Conservation (phyloP, 495 filamentous ascomycete species). For the Aspergillus bridgeri region DNA sequence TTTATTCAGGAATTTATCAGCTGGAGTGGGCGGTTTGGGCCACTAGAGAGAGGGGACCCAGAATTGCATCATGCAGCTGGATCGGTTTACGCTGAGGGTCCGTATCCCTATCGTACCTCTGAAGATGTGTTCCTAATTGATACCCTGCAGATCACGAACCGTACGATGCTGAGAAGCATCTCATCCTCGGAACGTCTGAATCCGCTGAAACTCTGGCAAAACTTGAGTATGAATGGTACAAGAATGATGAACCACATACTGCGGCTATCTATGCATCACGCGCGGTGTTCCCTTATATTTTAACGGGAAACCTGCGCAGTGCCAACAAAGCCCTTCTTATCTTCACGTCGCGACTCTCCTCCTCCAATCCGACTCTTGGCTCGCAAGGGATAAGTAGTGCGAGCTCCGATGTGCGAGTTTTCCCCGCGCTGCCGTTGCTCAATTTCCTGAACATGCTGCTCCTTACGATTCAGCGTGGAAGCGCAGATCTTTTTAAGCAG, state of each 20-base stretch:
- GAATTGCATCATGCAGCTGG: conserved; percentile 94
- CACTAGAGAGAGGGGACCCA: conserved; percentile 88
- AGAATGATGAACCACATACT: conserved; percentile 78
- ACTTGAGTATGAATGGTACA: conserved; percentile 94
- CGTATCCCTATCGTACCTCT: not conserved
- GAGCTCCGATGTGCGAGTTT: conserved; percentile 72
- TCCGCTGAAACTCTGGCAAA: conserved; percentile 74
- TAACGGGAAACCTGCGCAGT: conserved; percentile 84
- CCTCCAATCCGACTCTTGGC: conserved; percentile 63
- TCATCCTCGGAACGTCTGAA: conserved; percentile 85
- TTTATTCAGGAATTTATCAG: conserved; percentile 85
- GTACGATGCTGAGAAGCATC: conserved; percentile 89
- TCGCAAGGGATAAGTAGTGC: conserved; percentile 80
- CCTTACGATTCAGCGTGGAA: conserved; percentile 77
- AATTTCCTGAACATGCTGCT: conserved; percentile 88
- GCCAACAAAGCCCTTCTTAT: conserved; percentile 77
- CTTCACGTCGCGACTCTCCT: conserved; percentile 70
- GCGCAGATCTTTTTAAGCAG: conserved; percentile 74
- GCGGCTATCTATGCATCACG: conserved; percentile 87
- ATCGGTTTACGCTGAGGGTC: conserved; percentile 78
- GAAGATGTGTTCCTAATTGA: conserved; percentile 14
- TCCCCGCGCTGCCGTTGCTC: conserved; percentile 78
- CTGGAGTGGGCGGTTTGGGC: conserved; percentile 82
- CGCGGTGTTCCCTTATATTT: conserved; percentile 86
- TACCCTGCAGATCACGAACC: conserved; percentile 65